phyloP scores from a whole-genome alignment of 352 stramenopile species.

The Globisporangium paroecandrum region DNA sequence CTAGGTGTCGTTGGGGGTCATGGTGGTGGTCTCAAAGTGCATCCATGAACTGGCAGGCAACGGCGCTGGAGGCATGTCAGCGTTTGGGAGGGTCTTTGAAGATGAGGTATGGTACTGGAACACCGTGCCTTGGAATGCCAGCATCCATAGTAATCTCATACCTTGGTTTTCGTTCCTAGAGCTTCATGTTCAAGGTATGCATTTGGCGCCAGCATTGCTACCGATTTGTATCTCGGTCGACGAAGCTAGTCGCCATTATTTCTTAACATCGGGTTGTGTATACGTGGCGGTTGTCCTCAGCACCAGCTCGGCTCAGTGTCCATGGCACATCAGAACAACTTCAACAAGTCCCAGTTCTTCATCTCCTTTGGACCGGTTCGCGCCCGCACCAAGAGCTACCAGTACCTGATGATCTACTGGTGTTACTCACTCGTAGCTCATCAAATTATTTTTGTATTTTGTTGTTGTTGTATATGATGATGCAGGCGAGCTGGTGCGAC shows the following conservation, averaged over 20 bases:
- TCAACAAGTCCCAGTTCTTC: slow-evolving; percentile 99
- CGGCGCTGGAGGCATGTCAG: slow-evolving; percentile 91
- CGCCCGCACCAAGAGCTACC: not conserved
- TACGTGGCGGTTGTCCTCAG: slow-evolving; percentile 51
- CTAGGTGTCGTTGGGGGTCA: too few species aligned
- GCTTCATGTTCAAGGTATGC: slow-evolving; percentile 74
- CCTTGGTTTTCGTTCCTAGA: slow-evolving; percentile 50
- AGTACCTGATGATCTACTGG: not conserved
- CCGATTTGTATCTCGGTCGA: not conserved
- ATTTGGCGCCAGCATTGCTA: not conserved
- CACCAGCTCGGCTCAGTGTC: slow-evolving; percentile 91
- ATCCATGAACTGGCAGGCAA: slow-evolving; percentile 48
- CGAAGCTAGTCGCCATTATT: not conserved
- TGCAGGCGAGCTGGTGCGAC: slow-evolving; percentile 87
- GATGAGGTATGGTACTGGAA: slow-evolving; percentile 81
- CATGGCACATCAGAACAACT: slow-evolving; percentile 97
- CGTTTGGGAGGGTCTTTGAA: slow-evolving; percentile 94
- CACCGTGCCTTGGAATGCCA: not conserved
- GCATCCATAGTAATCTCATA: not conserved
- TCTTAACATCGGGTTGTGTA: not conserved
- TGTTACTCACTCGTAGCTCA: not conserved
- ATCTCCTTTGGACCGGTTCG: slow-evolving; percentile 88
- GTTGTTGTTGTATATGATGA: too few species aligned
- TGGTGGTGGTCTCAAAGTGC: too few species aligned
- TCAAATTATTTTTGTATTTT: too few species aligned